Evolutionary conservation across 306 rosid species (phyloP), one percentile per base, ranked within the genome.

Genomic region (Pterocarpus macrocarpus): DNA sequence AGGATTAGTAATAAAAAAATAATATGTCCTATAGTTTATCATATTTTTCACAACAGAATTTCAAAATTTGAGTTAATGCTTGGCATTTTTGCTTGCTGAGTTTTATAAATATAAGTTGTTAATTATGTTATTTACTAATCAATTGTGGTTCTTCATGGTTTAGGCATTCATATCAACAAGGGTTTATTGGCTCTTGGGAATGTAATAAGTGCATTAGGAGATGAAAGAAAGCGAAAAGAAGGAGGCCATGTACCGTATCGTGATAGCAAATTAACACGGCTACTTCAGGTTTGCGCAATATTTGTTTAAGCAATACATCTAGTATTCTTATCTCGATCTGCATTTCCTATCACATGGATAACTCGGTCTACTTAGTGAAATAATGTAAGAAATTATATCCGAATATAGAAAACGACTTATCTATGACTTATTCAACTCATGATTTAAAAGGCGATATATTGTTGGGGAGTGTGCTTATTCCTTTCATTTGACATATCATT

Each of bases 201-300:
- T 64, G 98, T 93, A 67, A 96, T 96, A 83, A 96, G 98, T 84
- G 99, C 99, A 39, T 71, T 96, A 85, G 98, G 99, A 76, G 99
- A 96, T 87, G 99, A 96, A 85, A 90, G 90, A 82, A 96, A 92
- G 80, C 86, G 97, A 69, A 96, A 86, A 90, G 99, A 96, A 87
- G 99, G 99, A 52, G 97, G 98, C 22, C 97, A 93, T 8, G 97
- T 96, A 64, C 99, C 99, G 35, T 96, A 93, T 71, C 93, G 99
- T 64, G 99, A 96, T 83, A 96, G 99, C 91, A 93, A 96, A 86
- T 82, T 93, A 73, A 96, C 99, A 6, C 96, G 99, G 44, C 84
- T 96, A 63, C 80, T 96, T 82, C 98, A 96, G 98, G 99, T 84
- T 83, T 72, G 87, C 13, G 55, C 41, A 38, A 28, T 38, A 2